Evolutionary conservation across 192 early-diverging fungal genomes (phyloP).

Genomic region (Thamnidium elegans): DNA sequence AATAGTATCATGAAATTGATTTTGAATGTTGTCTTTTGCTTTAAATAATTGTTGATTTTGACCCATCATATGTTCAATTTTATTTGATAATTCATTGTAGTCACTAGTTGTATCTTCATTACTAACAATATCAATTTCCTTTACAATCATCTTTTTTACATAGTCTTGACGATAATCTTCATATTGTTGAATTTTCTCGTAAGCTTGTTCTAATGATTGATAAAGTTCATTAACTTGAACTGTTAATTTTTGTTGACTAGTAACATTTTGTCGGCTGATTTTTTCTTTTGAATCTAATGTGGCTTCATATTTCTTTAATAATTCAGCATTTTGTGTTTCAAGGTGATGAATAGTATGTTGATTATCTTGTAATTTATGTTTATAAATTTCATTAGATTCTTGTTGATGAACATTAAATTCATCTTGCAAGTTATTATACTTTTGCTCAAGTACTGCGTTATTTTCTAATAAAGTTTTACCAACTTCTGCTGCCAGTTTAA

Average conservation of each 20-base stretch:
- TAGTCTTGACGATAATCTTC: not conserved
- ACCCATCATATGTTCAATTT: not conserved
- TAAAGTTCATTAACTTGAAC: not conserved
- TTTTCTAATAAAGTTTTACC: constrained; percentile 1
- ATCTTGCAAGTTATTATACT: not conserved
- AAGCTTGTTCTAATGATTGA: not conserved
- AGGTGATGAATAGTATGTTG: not conserved
- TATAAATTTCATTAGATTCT: not conserved
- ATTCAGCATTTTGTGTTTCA: not conserved
- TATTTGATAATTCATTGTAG: not conserved
- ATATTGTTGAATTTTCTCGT: not conserved
- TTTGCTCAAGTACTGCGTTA: not conserved
- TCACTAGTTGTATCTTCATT: not conserved
- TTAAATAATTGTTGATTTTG: not conserved
- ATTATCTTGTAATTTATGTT: not conserved
- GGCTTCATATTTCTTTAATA: not conserved
- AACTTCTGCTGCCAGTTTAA: not conserved
- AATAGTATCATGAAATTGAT: not conserved
- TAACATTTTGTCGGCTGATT: not conserved
- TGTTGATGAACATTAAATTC: not conserved
- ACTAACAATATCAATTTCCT: not conserved
- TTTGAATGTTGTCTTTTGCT: not conserved
- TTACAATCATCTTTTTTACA: not conserved
- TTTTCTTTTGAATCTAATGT: not conserved
- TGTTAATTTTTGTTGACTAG: not conserved